These are phyloP conservation scores for Ceratopteris richardii DNA, from an alignment of 75 land plant genomes.

Conservation along the genomic window DNA sequence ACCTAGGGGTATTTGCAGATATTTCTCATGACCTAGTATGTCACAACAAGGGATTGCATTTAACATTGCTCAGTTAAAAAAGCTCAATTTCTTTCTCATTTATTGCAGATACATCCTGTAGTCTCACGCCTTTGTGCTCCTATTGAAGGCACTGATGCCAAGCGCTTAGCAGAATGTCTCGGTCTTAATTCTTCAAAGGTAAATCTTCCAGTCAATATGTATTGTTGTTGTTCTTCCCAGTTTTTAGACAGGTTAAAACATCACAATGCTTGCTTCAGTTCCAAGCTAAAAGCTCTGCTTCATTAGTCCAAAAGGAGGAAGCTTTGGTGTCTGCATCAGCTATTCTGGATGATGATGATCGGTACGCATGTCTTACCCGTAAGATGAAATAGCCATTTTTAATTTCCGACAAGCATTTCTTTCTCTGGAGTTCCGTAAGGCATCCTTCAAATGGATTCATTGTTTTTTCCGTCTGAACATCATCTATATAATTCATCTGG, in stretches of 20 bases:
- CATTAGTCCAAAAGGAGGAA: conserved; percentile 40
- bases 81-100: background rate
- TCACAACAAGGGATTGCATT: too few species aligned
- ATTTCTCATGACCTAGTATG: too few species aligned
- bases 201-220: background rate
- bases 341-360: conserved; percentile 68
- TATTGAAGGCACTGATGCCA: conserved; percentile 92
- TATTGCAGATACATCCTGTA: conserved; percentile 87
- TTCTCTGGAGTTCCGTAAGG: too few species aligned
- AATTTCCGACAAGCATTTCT: background rate
- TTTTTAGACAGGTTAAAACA: too few species aligned
- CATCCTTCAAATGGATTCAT: too few species aligned
- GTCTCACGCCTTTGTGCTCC: conserved; percentile 95
- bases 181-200: conserved; percentile 95
- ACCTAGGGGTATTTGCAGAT: too few species aligned
- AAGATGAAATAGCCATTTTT: background rate
- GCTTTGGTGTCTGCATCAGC: conserved; percentile 38
- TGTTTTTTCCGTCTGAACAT: too few species aligned
- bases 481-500: too few species aligned
- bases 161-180: conserved; percentile 92
- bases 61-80: too few species aligned
- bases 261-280: conserved; percentile 48
- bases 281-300: conserved; percentile 39
- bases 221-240: too few species aligned
- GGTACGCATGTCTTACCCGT: conserved; percentile 35